phyloP scores from a whole-genome alignment of 2,329 filamentous ascomycete genomes.

The Aspergillus pseudonomiae region DNA sequence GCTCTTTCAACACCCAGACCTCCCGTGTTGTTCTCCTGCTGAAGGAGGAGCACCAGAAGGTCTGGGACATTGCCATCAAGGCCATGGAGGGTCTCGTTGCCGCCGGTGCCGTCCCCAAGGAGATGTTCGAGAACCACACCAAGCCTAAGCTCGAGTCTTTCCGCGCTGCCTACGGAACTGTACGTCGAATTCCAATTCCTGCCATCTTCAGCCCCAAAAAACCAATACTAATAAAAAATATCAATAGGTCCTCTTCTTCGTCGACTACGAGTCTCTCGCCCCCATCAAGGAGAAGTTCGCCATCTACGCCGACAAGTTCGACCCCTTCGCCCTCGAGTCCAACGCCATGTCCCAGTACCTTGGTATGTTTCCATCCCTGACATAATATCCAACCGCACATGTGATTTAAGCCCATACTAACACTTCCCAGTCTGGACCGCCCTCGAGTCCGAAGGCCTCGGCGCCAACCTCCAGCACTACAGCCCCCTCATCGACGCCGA shows the following conservation, averaged over 20 bases:
- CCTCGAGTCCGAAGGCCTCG: slow-evolving; percentile 79
- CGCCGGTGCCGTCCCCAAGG: slow-evolving; percentile 57
- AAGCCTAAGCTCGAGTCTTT: slow-evolving; percentile 59
- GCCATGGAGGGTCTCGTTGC: slow-evolving; percentile 51
- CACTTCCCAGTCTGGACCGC: slow-evolving; percentile 66
- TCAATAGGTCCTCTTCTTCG: slow-evolving; percentile 72
- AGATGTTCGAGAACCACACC: slow-evolving; percentile 49
- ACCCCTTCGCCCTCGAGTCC: slow-evolving; percentile 72
- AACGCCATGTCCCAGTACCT: slow-evolving; percentile 78
- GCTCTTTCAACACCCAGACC: slow-evolving; percentile 84
- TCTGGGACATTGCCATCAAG: slow-evolving; percentile 78
- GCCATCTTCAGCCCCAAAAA: neutral
- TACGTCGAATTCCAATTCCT: slow-evolving; percentile 46
- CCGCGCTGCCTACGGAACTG: slow-evolving; percentile 73
- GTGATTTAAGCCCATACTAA: slow-evolving; percentile 4
- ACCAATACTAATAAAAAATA: neutral
- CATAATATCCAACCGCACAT: neutral
- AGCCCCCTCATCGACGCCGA: slow-evolving; percentile 79
- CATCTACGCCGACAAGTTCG: slow-evolving; percentile 79
- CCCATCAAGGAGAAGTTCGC: slow-evolving; percentile 64
- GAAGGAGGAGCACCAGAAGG: slow-evolving; percentile 80
- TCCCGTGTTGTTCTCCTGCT: slow-evolving; percentile 77
- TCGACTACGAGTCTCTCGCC: slow-evolving; percentile 69
- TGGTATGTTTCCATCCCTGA: slow-evolving; percentile 22
- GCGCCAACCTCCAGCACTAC: slow-evolving; percentile 90